A percentile compares a stretch with the other conserved stretches of the same genome.
These are phyloP conservation scores for Jimgerdemannia flammicorona DNA, from an alignment of 192 early-diverging fungal genomes.

Conservation along the genomic window DNA sequence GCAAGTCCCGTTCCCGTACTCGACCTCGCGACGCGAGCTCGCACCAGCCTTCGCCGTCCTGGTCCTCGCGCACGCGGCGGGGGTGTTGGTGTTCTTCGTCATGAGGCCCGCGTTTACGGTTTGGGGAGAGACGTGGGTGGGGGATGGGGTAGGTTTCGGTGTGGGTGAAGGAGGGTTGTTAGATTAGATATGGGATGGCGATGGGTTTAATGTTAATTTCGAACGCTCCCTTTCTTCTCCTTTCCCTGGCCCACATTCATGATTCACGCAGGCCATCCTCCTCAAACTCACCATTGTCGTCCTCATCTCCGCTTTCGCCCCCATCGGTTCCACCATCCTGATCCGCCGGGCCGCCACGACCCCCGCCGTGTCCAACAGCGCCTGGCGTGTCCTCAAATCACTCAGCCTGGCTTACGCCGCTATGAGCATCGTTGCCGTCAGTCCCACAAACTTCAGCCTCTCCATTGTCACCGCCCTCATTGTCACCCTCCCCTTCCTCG, in stretches of 20 bases:
- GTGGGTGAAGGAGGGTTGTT: not conserved
- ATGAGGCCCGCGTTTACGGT: slow-evolving; percentile 17
- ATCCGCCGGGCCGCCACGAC: slow-evolving; percentile 30
- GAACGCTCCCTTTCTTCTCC: slow-evolving; percentile 2
- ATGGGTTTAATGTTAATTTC: too few relatives aligned
- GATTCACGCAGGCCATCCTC: slow-evolving; percentile 10
- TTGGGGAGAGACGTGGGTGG: not conserved
- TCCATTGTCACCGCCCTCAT: slow-evolving; percentile 54
- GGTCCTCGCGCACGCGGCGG: slow-evolving; percentile 22
- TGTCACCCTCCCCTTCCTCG: slow-evolving; percentile 55
- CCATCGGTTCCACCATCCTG: slow-evolving; percentile 20
- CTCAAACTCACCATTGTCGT: slow-evolving; percentile 7
- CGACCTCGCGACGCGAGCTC: slow-evolving; percentile 18
- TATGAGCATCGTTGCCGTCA: slow-evolving; percentile 56
- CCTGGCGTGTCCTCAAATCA: slow-evolving; percentile 55
- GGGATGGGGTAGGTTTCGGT: slow-evolving; percentile 4
- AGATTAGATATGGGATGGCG: too few relatives aligned
- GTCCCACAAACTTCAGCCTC: slow-evolving; percentile 71
- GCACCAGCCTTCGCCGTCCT: slow-evolving; percentile 25
- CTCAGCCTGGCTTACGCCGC: slow-evolving; percentile 51
- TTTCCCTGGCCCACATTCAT: slow-evolving; percentile 1
- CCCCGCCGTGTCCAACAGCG: slow-evolving; percentile 21
- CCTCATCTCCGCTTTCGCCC: slow-evolving; percentile 8
- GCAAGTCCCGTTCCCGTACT: slow-evolving; percentile 17
- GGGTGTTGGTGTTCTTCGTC: slow-evolving; percentile 28